A percentile compares a stretch with the other conserved stretches of the same genome.
Conservation (phyloP, 2,329 filamentous ascomycete genomes). For the Epichloe gansuensis region DNA sequence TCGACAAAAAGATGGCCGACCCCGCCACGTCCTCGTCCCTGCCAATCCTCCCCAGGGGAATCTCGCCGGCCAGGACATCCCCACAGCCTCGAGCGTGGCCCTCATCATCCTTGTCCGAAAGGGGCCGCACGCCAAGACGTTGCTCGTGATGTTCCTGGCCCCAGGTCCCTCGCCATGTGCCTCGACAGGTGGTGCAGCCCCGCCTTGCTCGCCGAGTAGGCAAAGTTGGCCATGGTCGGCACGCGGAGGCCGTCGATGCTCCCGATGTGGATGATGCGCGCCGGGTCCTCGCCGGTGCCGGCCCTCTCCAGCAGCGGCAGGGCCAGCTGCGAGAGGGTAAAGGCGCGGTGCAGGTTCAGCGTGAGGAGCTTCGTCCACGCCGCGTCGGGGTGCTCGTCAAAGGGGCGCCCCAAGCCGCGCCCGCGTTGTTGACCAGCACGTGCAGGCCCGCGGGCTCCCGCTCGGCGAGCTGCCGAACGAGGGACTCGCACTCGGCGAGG, state of each 20-base stretch:
- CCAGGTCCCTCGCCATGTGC: slow-evolving; percentile 47
- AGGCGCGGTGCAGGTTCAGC: slow-evolving; percentile 57
- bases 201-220: slow-evolving; percentile 50
- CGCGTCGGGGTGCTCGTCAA: slow-evolving; percentile 45
- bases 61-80: slow-evolving; percentile 41
- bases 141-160: slow-evolving; percentile 48
- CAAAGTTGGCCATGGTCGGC: slow-evolving; percentile 45
- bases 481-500: slow-evolving; percentile 39
- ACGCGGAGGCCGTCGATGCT: slow-evolving; percentile 50
- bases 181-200: slow-evolving; percentile 51
- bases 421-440: slow-evolving; percentile 54
- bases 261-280: slow-evolving; percentile 53
- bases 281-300: slow-evolving; percentile 29
- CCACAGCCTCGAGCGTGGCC: slow-evolving; percentile 42
- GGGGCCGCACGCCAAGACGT: slow-evolving; percentile 60
- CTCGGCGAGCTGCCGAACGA: slow-evolving; percentile 38
- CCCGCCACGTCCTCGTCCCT: slow-evolving; percentile 57
- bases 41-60: slow-evolving; percentile 57
- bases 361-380: slow-evolving; percentile 49
- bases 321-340: slow-evolving; percentile 51
- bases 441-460: slow-evolving; percentile 40
- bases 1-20: slow-evolving; percentile 57
- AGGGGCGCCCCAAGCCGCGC: slow-evolving; percentile 52
- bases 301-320: slow-evolving; percentile 45
- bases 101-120: slow-evolving; percentile 61